Base-by-base conservation (phyloP, 2,329 filamentous ascomycete species). In the Cadophora sp. region DNA sequence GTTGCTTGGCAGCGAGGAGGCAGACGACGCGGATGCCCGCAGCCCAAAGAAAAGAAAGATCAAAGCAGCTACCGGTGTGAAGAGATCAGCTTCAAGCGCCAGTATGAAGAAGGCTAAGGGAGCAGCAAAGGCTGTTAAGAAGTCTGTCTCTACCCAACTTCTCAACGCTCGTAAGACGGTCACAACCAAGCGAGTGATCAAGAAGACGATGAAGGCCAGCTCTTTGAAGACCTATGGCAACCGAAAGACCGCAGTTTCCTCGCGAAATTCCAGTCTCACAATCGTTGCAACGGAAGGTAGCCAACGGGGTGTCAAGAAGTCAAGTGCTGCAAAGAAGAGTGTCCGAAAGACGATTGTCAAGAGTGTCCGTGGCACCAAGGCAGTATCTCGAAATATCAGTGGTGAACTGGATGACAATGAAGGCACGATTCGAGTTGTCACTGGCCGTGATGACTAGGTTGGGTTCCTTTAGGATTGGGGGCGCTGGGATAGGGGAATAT, bases 1-100 rank as follows among this genome's bases (percentile, higher is more conserved):
- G 58, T 74, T 85, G 8, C 76, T 85, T 4, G 83, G 80, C 24
- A 72, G 66, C 5, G 70, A 75, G 13, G 68, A 71, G 11, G 69
- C 71, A 27, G 68, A 73, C n/a, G 62, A 71, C 16, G 66, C 67
- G 14, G 67, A 72, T 68, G 33, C 22, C 22, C 45, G 72, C 68
- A 64, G 71, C 73, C 39, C 76, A 22, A 84, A 81, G 76, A 85
- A 83, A 75, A 79, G 79, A 33, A 87, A 86, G 78, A 81, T 84
- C 39, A 79, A 79, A 70, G 72, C 76, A 13, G 70, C 80, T 0
- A 76, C 74, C 3, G 78, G 79, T 27, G 66, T 77, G 39, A 81
- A 81, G 73, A 72, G 72, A 62, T 72, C 76, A 3, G 66, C 78
- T 20, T 77, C 79, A 16, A 73, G 73, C 4, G 69, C 74, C 9